A percentile compares a stretch with the other conserved stretches of the same genome.
Conservation (phyloP, 129 eudicot genomes). For the Centella asiatica region DNA sequence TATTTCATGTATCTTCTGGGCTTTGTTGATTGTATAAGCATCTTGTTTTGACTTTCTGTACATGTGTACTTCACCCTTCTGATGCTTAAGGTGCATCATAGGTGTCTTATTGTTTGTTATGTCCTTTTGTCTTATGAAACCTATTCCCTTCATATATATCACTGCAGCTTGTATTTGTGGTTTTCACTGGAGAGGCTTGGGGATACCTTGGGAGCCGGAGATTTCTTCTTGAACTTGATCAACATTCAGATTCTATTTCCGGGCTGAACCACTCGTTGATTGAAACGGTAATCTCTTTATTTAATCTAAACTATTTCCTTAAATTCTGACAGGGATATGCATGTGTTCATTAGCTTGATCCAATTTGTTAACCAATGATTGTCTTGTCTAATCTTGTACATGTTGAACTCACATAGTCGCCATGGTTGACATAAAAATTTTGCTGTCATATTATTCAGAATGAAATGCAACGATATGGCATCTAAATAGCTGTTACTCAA, state of each 20-base stretch:
- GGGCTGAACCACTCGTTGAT: constrained; percentile 61
- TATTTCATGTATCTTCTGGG: no score
- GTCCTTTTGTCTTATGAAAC: neutral
- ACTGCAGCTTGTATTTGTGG: constrained; percentile 56
- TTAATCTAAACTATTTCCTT: neutral
- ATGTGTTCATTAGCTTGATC: no score
- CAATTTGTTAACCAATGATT: no score
- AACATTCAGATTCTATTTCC: constrained; percentile 48
- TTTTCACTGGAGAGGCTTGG: constrained; percentile 97
- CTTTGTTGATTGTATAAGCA: neutral
- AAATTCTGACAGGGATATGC: no score
- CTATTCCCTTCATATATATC: neutral
- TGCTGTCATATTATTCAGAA: neutral
- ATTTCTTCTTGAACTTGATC: constrained; percentile 83
- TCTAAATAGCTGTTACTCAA: neutral
- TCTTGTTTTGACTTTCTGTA: neutral
- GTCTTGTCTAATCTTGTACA: no score
- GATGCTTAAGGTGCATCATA: neutral
- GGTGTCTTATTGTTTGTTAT: neutral
- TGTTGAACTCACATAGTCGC: neutral
- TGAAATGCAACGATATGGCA: neutral
- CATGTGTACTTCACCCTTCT: neutral
- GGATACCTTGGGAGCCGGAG: constrained; percentile 97
- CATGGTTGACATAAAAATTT: neutral
- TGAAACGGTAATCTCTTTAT: constrained; percentile 52